These are phyloP conservation scores for Cymbopogon flexuosus DNA, from an alignment of 202 grass and related monocot species.

Conservation along the genomic window DNA sequence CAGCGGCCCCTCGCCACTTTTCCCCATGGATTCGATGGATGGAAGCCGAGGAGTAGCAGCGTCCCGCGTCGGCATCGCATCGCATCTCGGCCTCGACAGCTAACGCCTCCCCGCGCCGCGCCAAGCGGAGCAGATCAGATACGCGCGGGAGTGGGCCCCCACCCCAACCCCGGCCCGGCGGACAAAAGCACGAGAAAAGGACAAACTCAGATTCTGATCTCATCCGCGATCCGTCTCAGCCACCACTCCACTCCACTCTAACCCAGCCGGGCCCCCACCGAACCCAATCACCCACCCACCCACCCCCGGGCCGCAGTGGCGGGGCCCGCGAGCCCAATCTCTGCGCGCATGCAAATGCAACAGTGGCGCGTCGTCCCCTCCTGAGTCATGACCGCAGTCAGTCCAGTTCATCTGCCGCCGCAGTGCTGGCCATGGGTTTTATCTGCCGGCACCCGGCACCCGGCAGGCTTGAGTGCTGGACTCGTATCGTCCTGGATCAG, in stretches of 20 bases:
- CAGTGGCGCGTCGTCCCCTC: too few relatives aligned
- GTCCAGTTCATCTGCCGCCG: neutral
- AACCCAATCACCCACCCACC: neutral
- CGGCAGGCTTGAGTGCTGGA: neutral
- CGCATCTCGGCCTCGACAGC: neutral
- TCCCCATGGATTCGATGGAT: too few relatives aligned
- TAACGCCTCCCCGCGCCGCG: constrained; percentile 30
- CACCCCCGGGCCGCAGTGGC: neutral
- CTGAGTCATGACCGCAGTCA: neutral
- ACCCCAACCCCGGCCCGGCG: neutral
- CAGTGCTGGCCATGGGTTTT: neutral
- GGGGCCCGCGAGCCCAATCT: neutral
- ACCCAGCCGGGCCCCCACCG: neutral
- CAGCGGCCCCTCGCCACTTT: too few relatives aligned
- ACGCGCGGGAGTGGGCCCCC: neutral
- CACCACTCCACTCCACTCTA: neutral
- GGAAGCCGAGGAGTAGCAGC: too few relatives aligned
- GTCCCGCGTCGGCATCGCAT: too few relatives aligned
- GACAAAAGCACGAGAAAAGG: constrained; percentile 7
- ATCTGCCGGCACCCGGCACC: neutral
- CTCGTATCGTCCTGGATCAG: neutral
- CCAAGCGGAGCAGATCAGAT: constrained; percentile 42
- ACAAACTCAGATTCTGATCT: constrained; percentile 43
- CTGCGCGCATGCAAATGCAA: neutral
- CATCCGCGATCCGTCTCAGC: neutral